phyloP scores from a whole-genome alignment of 2,329 filamentous ascomycete genomes.

The Scopulariopsis brevicaulis region DNA sequence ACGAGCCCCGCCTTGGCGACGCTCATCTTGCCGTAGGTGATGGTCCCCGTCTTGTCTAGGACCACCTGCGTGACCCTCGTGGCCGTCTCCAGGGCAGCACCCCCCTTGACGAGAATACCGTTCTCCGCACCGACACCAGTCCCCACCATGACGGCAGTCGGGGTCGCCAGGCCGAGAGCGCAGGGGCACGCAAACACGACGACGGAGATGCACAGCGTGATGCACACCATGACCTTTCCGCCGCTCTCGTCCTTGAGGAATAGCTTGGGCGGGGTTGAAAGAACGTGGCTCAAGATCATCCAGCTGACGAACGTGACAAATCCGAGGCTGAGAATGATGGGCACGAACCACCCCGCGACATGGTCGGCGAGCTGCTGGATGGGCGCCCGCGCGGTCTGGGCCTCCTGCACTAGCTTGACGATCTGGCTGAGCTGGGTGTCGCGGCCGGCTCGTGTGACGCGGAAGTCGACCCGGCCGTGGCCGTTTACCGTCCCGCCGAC shows the following conservation, averaged over 20 bases:
- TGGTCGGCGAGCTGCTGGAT: constrained; percentile 89
- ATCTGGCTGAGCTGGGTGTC: constrained; percentile 98
- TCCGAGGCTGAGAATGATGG: constrained; percentile 75
- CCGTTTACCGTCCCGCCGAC: constrained; percentile 96
- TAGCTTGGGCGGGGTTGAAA: constrained; percentile 76
- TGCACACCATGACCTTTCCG: constrained; percentile 89
- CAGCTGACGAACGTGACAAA: constrained; percentile 76
- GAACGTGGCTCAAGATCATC: constrained; percentile 88
- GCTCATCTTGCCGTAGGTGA: constrained; percentile 92
- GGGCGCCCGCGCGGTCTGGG: constrained; percentile 85
- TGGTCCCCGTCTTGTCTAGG: constrained; percentile 90
- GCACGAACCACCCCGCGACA: constrained; percentile 89
- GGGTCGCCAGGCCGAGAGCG: constrained; percentile 88
- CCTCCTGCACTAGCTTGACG: constrained; percentile 94
- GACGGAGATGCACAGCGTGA: constrained; percentile 96
- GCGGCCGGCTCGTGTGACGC: constrained; percentile 81
- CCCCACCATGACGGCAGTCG: constrained; percentile 97
- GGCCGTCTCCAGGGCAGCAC: constrained; percentile 79
- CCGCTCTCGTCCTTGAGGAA: constrained; percentile 73
- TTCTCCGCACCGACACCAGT: constrained; percentile 94
- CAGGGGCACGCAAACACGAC: constrained; percentile 98
- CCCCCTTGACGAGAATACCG: constrained; percentile 95
- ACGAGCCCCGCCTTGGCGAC: constrained; percentile 63
- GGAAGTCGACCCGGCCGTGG: constrained; percentile 81
- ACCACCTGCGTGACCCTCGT: constrained; percentile 86